A percentile compares a stretch with the other conserved stretches of the same genome.
These are phyloP conservation scores for Tolypocladium ovalisporum DNA, from an alignment of 2,329 filamentous ascomycete genomes.

Conservation along the genomic window DNA sequence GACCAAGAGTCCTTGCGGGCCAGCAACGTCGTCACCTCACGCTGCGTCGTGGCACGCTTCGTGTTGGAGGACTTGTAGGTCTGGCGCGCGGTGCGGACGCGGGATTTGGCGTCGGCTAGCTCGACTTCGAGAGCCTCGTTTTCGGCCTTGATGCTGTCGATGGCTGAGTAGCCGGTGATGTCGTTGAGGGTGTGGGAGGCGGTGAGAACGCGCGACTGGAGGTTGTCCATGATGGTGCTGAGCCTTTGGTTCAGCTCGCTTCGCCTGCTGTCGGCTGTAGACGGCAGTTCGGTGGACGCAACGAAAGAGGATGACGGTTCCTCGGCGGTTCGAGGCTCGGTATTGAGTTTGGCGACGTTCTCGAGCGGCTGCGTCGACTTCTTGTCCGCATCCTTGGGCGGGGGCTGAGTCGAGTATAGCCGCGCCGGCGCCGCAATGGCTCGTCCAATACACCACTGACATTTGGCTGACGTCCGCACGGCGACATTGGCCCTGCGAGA, in stretches of 20 bases:
- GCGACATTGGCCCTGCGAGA: background rate
- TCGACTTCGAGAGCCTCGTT: conserved; percentile 58
- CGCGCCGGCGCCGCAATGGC: conserved; percentile 12
- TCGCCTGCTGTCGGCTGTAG: conserved; percentile 20
- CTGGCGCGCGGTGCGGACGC: conserved; percentile 60
- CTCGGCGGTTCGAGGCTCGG: background rate
- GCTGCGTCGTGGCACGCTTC: conserved; percentile 77
- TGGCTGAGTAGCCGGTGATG: conserved; percentile 85
- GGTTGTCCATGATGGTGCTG: conserved; percentile 65
- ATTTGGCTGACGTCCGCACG: conserved; percentile 4
- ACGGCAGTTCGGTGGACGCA: conserved; percentile 15
- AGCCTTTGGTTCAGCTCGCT: conserved; percentile 22
- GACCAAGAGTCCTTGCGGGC: conserved; percentile 92
- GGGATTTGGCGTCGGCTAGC: conserved; percentile 47
- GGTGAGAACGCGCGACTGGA: conserved; percentile 74
- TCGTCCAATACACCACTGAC: conserved; percentile 10
- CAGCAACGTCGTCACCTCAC: conserved; percentile 87
- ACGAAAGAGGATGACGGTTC: background rate
- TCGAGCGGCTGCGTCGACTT: background rate
- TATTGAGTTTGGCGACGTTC: background rate
- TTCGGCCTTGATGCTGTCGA: conserved; percentile 71
- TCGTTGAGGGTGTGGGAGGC: conserved; percentile 87
- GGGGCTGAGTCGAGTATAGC: conserved; percentile 16
- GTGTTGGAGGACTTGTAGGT: conserved; percentile 76
- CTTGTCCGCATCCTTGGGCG: background rate